These are phyloP conservation scores for Cyberlindnera xishuangbannaensis DNA, from an alignment of 805 yeast genomes.

Conservation along the genomic window DNA sequence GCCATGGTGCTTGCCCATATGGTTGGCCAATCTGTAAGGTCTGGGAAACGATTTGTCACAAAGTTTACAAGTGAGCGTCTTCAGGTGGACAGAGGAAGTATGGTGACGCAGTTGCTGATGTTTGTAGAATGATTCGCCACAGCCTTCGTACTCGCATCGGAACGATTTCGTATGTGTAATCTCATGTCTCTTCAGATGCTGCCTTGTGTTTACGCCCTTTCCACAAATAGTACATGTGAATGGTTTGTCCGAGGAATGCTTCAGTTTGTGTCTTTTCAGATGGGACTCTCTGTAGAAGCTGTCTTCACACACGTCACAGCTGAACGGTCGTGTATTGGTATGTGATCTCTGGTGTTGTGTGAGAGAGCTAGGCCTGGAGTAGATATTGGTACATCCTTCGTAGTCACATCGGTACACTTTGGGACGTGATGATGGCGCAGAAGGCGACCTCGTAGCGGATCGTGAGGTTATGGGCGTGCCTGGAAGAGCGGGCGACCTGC, in stretches of 20 bases:
- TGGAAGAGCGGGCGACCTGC: constrained; percentile 6
- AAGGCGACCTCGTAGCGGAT: constrained; percentile 20
- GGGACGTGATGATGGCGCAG: constrained; percentile 37
- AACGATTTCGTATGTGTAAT: constrained; percentile 70
- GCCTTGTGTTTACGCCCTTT: constrained; percentile 74
- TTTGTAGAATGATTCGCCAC: constrained; percentile 64
- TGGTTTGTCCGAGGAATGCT: constrained; percentile 66
- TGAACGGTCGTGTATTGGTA: constrained; percentile 70
- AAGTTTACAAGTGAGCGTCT: constrained; percentile 45
- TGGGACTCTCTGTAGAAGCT: constrained; percentile 76
- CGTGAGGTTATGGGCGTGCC: constrained; percentile 17
- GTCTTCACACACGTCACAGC: constrained; percentile 59
- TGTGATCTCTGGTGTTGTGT: constrained; percentile 81
- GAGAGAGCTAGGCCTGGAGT: constrained; percentile 73
- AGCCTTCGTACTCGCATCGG: constrained; percentile 53
- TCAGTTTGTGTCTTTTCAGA: constrained; percentile 61
- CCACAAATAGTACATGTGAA: constrained; percentile 68
- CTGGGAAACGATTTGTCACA: constrained; percentile 64
- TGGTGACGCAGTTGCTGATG: constrained; percentile 77
- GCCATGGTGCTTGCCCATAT: constrained; percentile 61
- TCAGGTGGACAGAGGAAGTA: constrained; percentile 52
- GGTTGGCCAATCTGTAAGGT: constrained; percentile 61
- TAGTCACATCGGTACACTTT: constrained; percentile 61
- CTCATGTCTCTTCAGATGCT: constrained; percentile 81
- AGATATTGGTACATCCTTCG: constrained; percentile 68